Base-by-base conservation (phyloP, 768 basidiomycete species). In the Mycena olivaceomarginata region DNA sequence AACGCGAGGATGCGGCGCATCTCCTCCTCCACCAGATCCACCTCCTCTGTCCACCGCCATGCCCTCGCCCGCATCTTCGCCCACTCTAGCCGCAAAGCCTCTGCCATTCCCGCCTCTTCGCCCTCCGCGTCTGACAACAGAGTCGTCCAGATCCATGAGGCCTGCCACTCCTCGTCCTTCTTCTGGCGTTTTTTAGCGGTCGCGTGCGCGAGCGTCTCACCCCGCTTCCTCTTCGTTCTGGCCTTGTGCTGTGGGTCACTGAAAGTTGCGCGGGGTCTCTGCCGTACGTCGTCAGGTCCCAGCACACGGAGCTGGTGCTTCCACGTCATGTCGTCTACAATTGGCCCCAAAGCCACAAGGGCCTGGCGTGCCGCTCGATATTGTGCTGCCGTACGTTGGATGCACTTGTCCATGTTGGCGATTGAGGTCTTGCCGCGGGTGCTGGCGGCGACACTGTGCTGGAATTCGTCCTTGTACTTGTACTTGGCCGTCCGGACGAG, bases 1-100 rank as follows among this genome's bases (percentile, higher is more conserved):
- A 77, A 85, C 22, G 22, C 64, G 9, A 79, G 31, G 1, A 80
- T 72, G 1, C 66, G 48, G 7, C 80, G 66, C 84, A 84, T 85
- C 74, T 85, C 84, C 57, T 83, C 80, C 43, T 78, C 67, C 13
- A 82, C 60, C 3, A 82, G 70, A 31, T 75, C 67, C 13, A 80
- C 68, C 64, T 83, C 82, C 41, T 83, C 82, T 6, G 43, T 37
- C 82, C 82, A 83, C 15, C 82, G 53, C 41, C 41, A 31, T 12
- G 76, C 72, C 16, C 80, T 60, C 0, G 82, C 81, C 15, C 72
- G 72, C 2, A 76, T 51, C 64, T 80, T 81, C 39, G 78, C 77
- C 81, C 82, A 83, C 31, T 82, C 82, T 20, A 83, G 70, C 10
- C 79, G 69, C 31, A 79, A 57, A 7, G 72, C 78, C 46, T 64